Evolutionary conservation across 2,329 filamentous ascomycete species (phyloP).

Genomic region (Calonectria pseudoturangicola): DNA sequence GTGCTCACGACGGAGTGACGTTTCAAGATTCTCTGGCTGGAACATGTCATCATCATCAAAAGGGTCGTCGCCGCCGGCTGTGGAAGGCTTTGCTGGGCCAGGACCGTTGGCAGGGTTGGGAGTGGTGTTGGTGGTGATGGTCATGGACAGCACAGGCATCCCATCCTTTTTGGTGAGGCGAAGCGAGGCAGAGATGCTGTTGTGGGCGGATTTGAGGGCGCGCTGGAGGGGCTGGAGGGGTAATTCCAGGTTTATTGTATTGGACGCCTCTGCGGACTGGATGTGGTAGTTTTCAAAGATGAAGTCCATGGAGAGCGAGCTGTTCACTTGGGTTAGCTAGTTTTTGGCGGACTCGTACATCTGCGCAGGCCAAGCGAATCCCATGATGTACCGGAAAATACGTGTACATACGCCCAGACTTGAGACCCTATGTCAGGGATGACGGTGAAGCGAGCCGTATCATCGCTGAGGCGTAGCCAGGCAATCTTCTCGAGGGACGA

Average conservation of each 20-base stretch:
- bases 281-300: constrained; percentile 92
- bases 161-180: constrained; percentile 95
- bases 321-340: constrained; percentile 52
- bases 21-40: constrained; percentile 72
- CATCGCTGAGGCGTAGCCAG: constrained; percentile 92
- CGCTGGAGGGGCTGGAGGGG: constrained; percentile 91
- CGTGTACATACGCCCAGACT: constrained; percentile 86
- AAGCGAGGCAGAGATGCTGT: constrained; percentile 87
- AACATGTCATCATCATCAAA: constrained; percentile 68
- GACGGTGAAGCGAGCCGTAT: constrained; percentile 93
- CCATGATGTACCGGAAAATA: background rate
- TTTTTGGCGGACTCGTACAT: background rate
- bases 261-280: constrained; percentile 86
- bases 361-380: background rate
- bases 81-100: constrained; percentile 56
- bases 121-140: constrained; percentile 86
- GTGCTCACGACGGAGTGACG: constrained; percentile 79
- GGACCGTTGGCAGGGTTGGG: constrained; percentile 61
- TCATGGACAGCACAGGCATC: constrained; percentile 90
- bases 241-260: constrained; percentile 97
- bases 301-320: constrained; percentile 81
- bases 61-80: constrained; percentile 58
- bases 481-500: constrained; percentile 86
- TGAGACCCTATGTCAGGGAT: constrained; percentile 96
- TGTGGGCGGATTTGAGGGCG: constrained; percentile 91